Base-by-base conservation (phyloP, 225 moss, liverwort and hornwort species). In the Marchantia paleacea region DNA sequence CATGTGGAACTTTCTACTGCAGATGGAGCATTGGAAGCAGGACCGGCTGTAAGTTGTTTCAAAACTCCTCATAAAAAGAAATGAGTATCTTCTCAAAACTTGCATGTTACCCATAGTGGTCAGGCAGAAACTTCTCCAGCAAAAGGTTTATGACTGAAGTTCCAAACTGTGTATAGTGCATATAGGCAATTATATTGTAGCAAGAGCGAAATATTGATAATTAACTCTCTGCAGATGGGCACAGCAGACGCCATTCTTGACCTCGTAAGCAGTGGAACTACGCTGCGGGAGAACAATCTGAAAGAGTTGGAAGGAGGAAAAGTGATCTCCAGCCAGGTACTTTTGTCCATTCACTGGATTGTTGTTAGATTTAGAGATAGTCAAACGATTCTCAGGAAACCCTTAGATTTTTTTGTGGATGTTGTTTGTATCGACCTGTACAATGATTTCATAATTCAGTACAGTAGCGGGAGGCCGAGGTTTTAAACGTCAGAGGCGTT, bases 1-100 rank as follows among this genome's bases (percentile, higher is more conserved):
- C 87, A 99, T 86, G 93, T 99, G 67, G 84, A 84, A 71, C 90
- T 99, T 57, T 91, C 90, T 78, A 92, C 91, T 68, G 99, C 99
- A 51, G 99, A 99, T 85, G 99, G 99, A 69, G 99, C 99, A 24
- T 89, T 99, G 89, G 99, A 99, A 90, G 99, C 99, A 69, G 99
- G 95, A 8, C 99, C 99, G 65, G 99, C 99, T 47, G 93, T 94
- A 85, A 88, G 88, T 28, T 82, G 16, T 50, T 12, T 24, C 20
- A 28, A 30, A 65, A 29, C 39, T 31, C 60, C 60, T 19, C 60
- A 18, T 12, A 9, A 12, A 57, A 57, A 13, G 14, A 57, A 57
- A 57, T 57, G 13, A 19, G 8, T 57, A 19, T 13, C 57, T 57
- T 19, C 8, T 2, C 14, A 12, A 19, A 12, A 12, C 57, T 57